Conservation (phyloP, 225 moss, liverwort and hornwort species). For the Bryoerythrophyllum caledonicum region DNA sequence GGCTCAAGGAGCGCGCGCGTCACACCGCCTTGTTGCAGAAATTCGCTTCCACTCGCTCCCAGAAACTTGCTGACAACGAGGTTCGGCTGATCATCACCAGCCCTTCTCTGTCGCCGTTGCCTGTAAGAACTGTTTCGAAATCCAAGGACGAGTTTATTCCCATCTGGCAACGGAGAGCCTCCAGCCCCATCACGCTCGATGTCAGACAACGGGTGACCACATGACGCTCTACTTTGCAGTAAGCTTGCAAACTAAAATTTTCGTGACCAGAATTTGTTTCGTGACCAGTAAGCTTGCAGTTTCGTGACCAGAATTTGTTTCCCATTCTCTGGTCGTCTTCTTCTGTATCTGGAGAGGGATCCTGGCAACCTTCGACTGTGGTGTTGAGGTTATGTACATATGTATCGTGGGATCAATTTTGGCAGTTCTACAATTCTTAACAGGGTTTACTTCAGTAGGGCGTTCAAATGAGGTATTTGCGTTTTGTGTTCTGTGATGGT, state of each 20-base stretch:
- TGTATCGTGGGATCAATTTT: conserved; percentile 27
- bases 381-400: conserved; percentile 3
- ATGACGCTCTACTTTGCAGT: background rate
- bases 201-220: conserved; percentile 37
- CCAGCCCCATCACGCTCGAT: conserved; percentile 46
- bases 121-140: conserved; percentile 30
- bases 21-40: conserved; percentile 48
- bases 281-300: no score
- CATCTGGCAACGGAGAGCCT: conserved; percentile 57
- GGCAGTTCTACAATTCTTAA: background rate
- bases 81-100: conserved; percentile 1
- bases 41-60: conserved; percentile 33
- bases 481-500: background rate
- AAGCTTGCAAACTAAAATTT: background rate
- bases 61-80: conserved; percentile 20
- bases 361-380: background rate
- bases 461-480: no score
- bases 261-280: background rate
- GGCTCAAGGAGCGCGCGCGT: conserved; percentile 42
- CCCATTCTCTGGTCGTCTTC: conserved; percentile 4
- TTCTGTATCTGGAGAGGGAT: conserved; percentile 14
- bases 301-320: no score
- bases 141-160: conserved; percentile 52
- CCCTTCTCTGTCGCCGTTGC: conserved; percentile 39
- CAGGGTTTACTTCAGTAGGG: background rate